These are phyloP conservation scores for Musa troglodytarum DNA, from an alignment of 176 grass and related monocot genomes.

Conservation along the genomic window DNA sequence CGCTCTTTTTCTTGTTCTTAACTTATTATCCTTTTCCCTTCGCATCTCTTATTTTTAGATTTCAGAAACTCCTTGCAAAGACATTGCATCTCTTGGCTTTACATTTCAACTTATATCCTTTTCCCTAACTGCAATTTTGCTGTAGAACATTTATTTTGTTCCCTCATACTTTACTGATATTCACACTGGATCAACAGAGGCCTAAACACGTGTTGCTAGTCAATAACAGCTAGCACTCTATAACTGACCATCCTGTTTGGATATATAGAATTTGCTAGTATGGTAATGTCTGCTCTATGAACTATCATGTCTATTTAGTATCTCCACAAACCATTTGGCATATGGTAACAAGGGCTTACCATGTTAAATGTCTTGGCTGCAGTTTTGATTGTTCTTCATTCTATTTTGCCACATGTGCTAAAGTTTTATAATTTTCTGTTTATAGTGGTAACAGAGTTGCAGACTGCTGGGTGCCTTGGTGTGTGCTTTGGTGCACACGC, in stretches of 20 bases:
- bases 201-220: no score
- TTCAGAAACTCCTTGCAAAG: no score
- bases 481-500: conserved; percentile 45
- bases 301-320: background rate
- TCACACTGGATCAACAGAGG: no score
- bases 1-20: conserved; percentile 5
- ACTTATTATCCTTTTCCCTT: background rate
- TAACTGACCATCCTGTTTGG: background rate
- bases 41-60: no score
- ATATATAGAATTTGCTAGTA: background rate
- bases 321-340: background rate
- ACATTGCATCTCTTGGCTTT: no score
- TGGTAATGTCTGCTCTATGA: background rate
- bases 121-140: no score
- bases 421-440: background rate
- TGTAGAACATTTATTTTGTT: no score
- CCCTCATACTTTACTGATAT: no score
- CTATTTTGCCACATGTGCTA: background rate
- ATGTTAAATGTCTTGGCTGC: background rate
- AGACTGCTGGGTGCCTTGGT: conserved; percentile 37
- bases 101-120: no score
- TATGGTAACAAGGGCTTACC: background rate
- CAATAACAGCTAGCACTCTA: no score
- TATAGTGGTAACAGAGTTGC: conserved; percentile 49
- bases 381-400: background rate